Evolutionary conservation across 208 protist species (phyloP).

Genomic region (Crithidia brevicula): DNA sequence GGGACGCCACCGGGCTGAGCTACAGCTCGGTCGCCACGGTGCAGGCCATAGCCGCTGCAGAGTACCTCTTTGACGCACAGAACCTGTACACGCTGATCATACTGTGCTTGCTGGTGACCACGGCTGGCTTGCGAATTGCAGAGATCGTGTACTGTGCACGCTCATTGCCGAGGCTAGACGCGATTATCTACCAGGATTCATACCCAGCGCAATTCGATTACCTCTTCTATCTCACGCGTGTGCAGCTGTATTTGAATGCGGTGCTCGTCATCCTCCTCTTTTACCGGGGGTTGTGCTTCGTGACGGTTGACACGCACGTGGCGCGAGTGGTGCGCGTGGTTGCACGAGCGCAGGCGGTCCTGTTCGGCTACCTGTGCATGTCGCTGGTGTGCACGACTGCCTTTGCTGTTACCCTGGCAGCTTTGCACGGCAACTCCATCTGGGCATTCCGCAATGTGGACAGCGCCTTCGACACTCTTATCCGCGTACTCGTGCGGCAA

Average conservation of each 20-base stretch:
- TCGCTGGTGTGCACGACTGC: constrained; percentile 35
- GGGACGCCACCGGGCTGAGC: constrained; percentile 3
- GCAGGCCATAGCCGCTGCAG: neutral
- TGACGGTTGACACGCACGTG: constrained; percentile 20
- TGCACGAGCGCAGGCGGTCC: neutral
- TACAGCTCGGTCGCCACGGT: neutral
- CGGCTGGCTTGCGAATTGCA: constrained; percentile 7
- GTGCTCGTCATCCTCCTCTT: constrained; percentile 22
- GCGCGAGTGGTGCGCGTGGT: constrained; percentile 29
- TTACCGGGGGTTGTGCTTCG: constrained; percentile 13
- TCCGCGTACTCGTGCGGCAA: constrained; percentile 51
- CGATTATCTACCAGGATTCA: neutral
- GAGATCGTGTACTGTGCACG: constrained; percentile 14
- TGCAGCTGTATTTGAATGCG: constrained; percentile 29
- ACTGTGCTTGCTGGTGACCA: neutral
- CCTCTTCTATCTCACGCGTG: constrained; percentile 14
- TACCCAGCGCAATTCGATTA: constrained; percentile 26
- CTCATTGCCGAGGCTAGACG: constrained; percentile 11
- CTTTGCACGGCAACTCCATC: constrained; percentile 32
- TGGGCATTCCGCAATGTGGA: constrained; percentile 49
- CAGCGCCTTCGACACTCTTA: constrained; percentile 29
- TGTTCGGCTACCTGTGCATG: constrained; percentile 40
- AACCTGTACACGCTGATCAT: constrained; percentile 13
- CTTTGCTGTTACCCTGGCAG: constrained; percentile 40
- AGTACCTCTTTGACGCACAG: constrained; percentile 6